phyloP scores from a whole-genome alignment of 163 green algal species.

The Coccomyxa subellipsoidea region DNA sequence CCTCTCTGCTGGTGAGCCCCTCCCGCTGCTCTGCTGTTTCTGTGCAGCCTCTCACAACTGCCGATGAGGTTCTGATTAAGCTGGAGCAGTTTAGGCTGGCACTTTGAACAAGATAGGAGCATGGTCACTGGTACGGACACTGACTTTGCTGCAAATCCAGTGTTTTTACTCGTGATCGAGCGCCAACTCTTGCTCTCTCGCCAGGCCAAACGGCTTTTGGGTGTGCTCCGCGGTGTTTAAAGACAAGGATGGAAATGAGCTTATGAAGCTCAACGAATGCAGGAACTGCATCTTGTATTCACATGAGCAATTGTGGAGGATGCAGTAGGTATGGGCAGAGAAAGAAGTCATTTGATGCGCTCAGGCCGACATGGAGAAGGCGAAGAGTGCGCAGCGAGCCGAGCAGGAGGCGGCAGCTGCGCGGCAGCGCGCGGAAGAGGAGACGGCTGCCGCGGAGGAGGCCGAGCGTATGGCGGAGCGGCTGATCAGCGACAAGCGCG shows the following conservation, averaged over 20 bases:
- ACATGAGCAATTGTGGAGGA: no score
- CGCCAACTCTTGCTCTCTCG: no score
- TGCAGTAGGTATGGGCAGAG: no score
- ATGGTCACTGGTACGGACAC: no score
- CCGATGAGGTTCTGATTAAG: background rate
- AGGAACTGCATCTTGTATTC: no score
- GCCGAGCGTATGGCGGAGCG: background rate
- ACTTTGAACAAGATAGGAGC: background rate
- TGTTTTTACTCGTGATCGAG: no score
- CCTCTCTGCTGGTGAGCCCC: constrained; percentile 52
- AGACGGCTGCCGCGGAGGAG: constrained; percentile 26
- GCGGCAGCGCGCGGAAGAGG: constrained; percentile 16
- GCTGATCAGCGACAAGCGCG: constrained; percentile 3
- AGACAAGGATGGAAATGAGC: no score
- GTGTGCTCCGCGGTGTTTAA: background rate
- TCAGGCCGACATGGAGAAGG: constrained; percentile 38
- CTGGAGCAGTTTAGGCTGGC: background rate
- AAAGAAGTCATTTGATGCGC: no score
- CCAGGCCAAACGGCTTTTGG: background rate
- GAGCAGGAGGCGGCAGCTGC: constrained; percentile 21
- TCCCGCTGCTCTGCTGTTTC: background rate
- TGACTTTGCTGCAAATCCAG: no score
- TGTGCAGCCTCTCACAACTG: background rate
- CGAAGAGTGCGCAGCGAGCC: constrained; percentile 25
- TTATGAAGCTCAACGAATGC: no score